Evolutionary conservation across 306 rosid species (phyloP), one percentile per base, ranked within the genome.

Genomic region (Benincasa hispida): DNA sequence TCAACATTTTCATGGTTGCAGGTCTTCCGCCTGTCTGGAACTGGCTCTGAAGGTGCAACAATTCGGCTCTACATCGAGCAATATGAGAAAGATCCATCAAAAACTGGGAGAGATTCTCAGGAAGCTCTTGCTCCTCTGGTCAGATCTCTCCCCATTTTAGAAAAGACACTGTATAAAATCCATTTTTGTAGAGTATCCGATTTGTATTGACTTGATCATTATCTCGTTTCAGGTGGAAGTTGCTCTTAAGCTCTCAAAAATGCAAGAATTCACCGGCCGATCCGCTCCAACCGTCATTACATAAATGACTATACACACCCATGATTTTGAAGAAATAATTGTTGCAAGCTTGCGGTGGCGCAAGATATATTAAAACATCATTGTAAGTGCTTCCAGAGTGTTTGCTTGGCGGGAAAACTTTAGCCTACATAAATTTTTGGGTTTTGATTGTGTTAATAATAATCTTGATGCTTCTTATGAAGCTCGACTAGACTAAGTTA

Each of bases 11-110:
- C 80, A 42, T 62, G 57, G 34, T 60, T 77, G 72, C 81, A 94
- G 99, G 87, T 94, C 74, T 94, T 92, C 93, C 96, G 99, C 37
- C 96, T 92, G 76, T 94, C 99, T 11, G 99, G 99, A 84, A 94
- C 99, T 77, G 99, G 99, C 76, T 94, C 98, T 18, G 97, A 88
- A 77, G 99, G 99, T 10, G 99, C 99, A 41, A 94, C 98, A 61
- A 94, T 94, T 80, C 89, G 98, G 56, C 92, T 94, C 74, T 94
- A 94, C 86, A 92, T 94, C 74, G 98, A 94, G 87, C 99, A 94
- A 83, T 92, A 94, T 48, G 99, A 92, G 85, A 94, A 94, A 79
- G 96, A 94, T 85, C 81, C 96, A 54, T 92, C 96, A 58, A 92
- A 92, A 79, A 94, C 66, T 39, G 88, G 93, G 45, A 88, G 96